Percentiles rank a stretch among this genome's conserved stretches.
Conservation (phyloP, 371 early-diverging fungal species). For the Furculomyces boomerangus region DNA sequence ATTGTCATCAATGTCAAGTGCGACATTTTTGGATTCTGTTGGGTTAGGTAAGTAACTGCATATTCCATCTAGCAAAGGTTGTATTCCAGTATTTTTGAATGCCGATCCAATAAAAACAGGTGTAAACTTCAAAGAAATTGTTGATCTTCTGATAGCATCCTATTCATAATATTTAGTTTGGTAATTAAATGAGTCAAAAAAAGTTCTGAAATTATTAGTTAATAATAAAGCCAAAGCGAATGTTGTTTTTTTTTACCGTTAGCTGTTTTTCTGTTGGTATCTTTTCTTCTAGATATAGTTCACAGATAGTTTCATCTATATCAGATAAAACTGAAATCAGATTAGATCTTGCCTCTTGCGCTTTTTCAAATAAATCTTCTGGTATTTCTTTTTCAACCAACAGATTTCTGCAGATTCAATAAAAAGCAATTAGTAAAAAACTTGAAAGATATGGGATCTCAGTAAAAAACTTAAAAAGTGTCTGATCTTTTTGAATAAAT, state of each 20-base stretch:
- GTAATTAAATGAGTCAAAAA: no score
- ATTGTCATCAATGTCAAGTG: slow-evolving; percentile 45
- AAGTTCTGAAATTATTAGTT: no score
- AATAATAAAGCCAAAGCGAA: neutral
- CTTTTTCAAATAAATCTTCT: slow-evolving; percentile 46
- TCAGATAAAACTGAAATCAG: slow-evolving; percentile 68
- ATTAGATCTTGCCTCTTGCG: slow-evolving; percentile 53
- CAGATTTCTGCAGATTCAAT: neutral
- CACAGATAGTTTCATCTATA: slow-evolving; percentile 74
- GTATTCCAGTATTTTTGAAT: slow-evolving; percentile 69
- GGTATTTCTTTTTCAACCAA: slow-evolving; percentile 45
- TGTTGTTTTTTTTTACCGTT: neutral
- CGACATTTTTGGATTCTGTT: slow-evolving; percentile 50
- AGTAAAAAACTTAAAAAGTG: neutral
- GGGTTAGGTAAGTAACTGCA: slow-evolving; percentile 59
- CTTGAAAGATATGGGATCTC: neutral
- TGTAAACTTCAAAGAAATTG: slow-evolving; percentile 54
- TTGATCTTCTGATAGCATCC: slow-evolving; percentile 60
- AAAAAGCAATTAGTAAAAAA: neutral
- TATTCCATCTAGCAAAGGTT: slow-evolving; percentile 58
- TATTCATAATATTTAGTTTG: no score
- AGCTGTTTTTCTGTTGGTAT: slow-evolving; percentile 51
- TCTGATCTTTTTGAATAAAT: no score
- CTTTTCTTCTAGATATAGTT: slow-evolving; percentile 60
- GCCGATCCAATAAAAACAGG: slow-evolving; percentile 82